Conservation (phyloP, 306 rosid species). For the Begonia masoniana region DNA sequence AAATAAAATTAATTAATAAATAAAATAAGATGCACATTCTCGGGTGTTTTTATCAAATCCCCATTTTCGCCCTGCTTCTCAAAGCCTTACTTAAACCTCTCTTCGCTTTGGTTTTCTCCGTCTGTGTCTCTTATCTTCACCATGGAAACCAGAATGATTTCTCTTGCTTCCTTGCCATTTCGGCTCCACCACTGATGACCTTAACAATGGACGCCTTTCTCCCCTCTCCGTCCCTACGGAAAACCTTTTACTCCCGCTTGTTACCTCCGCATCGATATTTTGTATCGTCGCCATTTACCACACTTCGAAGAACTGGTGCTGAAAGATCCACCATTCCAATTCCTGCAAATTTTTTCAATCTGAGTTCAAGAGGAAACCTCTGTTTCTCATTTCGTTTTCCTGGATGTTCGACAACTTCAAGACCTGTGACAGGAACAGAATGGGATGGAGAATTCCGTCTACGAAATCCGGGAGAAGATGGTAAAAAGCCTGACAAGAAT, state of each 20-base stretch:
- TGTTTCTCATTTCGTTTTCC: slow-evolving; percentile 13
- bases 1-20: too few relatives aligned
- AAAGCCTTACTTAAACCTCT: too few relatives aligned
- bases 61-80: too few relatives aligned
- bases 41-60: too few relatives aligned
- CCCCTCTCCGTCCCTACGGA: slow-evolving; percentile 13
- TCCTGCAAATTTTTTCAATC: slow-evolving; percentile 5
- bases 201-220: slow-evolving; percentile 28
- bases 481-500: slow-evolving; percentile 7
- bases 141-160: too few relatives aligned
- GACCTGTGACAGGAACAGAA: background rate
- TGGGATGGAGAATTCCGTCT: too few relatives aligned
- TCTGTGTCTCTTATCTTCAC: too few relatives aligned
- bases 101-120: too few relatives aligned
- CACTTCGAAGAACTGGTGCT: slow-evolving; percentile 15
- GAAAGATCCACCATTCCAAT: slow-evolving; percentile 15
- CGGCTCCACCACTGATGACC: too few relatives aligned
- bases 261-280: slow-evolving; percentile 2
- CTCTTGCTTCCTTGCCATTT: too few relatives aligned
- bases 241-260: slow-evolving; percentile 11
- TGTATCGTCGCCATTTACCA: slow-evolving; percentile 4
- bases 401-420: slow-evolving; percentile 11
- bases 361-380: slow-evolving; percentile 11
- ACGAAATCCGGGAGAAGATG: background rate
- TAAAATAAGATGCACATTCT: too few relatives aligned